phyloP scores from a whole-genome alignment of 495 filamentous ascomycete genomes.

The Bathelium albidoporum region DNA sequence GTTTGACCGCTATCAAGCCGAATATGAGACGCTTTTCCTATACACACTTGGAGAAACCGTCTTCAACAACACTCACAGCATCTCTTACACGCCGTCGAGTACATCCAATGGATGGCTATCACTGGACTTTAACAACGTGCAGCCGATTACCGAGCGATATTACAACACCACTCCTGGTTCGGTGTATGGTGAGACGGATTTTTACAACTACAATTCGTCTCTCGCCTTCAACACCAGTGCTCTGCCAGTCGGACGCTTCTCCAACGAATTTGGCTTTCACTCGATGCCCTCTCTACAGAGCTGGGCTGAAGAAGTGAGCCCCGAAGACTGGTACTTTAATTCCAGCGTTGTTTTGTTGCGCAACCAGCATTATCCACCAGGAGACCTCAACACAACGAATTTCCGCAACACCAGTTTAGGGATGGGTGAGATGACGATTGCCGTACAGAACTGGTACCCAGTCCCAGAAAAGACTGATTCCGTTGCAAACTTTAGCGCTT shows the following conservation, averaged over 20 bases:
- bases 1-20: constrained; percentile 37
- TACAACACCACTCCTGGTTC: constrained; percentile 44
- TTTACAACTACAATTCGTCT: constrained; percentile 54
- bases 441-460: constrained; percentile 51
- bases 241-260: constrained; percentile 55
- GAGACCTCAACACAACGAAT: constrained; percentile 40
- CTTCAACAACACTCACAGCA: constrained; percentile 53
- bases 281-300: constrained; percentile 56
- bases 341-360: constrained; percentile 48
- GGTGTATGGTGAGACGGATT: constrained; percentile 59
- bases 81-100: constrained; percentile 57
- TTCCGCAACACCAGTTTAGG: constrained; percentile 34
- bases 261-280: constrained; percentile 58
- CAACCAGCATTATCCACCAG: constrained; percentile 56
- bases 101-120: constrained; percentile 54
- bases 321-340: constrained; percentile 49
- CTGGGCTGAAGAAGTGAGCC: constrained; percentile 46
- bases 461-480: constrained; percentile 47
- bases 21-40: constrained; percentile 56
- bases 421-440: constrained; percentile 56
- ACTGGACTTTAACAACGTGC: constrained; percentile 45
- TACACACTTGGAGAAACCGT: constrained; percentile 50
- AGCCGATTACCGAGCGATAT: constrained; percentile 54
- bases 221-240: constrained; percentile 45
- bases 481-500: constrained; percentile 56